phyloP scores from a whole-genome alignment of 148 eudicot species.

The Chenopodium quinoa region DNA sequence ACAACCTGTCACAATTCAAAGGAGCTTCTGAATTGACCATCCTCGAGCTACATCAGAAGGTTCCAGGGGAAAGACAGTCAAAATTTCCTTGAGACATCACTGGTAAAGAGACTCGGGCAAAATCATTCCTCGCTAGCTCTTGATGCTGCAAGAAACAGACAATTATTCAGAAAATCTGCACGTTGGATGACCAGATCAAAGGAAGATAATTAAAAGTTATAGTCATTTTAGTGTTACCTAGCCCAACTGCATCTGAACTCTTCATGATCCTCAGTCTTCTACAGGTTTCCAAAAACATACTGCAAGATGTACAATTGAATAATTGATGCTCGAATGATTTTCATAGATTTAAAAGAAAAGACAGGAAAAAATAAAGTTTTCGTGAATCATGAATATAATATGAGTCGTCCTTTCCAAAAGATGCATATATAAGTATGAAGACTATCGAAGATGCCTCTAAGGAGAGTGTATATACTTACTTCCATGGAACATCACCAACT shows the following conservation, averaged over 20 bases:
- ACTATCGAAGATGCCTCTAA: not conserved
- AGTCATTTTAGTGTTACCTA: constrained; percentile 20
- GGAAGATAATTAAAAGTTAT: not conserved
- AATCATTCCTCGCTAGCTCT: constrained; percentile 18
- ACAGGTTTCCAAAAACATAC: constrained; percentile 36
- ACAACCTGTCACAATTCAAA: not conserved
- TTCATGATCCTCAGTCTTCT: constrained; percentile 42
- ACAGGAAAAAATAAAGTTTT: no score
- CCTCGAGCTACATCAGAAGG: constrained; percentile 4
- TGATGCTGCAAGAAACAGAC: constrained; percentile 22
- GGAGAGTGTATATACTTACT: constrained; percentile 38
- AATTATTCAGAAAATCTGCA: not conserved
- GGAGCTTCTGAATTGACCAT: constrained; percentile 5
- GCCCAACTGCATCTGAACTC: constrained; percentile 37
- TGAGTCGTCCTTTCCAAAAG: not conserved
- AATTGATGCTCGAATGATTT: not conserved
- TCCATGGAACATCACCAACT: constrained; percentile 81
- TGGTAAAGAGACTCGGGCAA: not conserved
- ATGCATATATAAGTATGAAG: not conserved
- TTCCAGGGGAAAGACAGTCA: not conserved
- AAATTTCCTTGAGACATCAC: not conserved
- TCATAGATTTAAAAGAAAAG: not conserved
- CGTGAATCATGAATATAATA: not conserved
- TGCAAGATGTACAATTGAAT: constrained; percentile 14
- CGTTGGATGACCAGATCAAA: not conserved